Base-by-base conservation (phyloP, 2,329 filamentous ascomycete species). In the Colletotrichum destructivum region DNA sequence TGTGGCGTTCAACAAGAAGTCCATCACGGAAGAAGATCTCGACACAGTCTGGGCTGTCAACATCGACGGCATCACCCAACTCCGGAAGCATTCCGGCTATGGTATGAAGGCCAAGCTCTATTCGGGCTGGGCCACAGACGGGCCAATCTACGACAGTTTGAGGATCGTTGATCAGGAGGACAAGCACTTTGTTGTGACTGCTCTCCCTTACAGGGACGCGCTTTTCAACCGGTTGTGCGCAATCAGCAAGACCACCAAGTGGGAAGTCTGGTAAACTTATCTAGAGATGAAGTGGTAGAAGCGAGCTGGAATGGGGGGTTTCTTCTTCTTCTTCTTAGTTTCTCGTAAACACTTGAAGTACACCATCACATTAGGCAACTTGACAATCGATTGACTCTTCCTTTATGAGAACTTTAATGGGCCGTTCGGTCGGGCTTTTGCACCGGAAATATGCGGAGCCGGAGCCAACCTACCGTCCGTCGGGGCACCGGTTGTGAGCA, bases 61-160 rank as follows among this genome's bases (percentile, higher is more conserved):
- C 4, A 52, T 63, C 15, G 42, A 61, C 8, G 59, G 47, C 12
- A 68, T 68, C 2, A 35, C 23, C 15, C 46, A 68, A 26, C 49
- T 68, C 12, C 57, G 56, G 23, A 68, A 68, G 42, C 56, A 55
- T 21, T 68, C 66, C 2, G 66, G 66, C 2, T 68, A 68, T 15
- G 66, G 66, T 2, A 68, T 60, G 57, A 68, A 68, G 16, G 38
- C 40, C 6, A 68, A 68, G 60, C 56, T 68, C n/a, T 47, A 40
- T 23, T 15, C 66, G 3, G 66, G 66, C 6, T 68, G 66, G 66
- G 66, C 66, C 18, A 51, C 49, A 42, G 59, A 68, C 26, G 49
- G 56, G 1, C 55, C 51, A 4, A 62, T 68, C 15, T 54, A 62
- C n/a, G 66, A 68, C 18, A 44, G 57, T 16, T 16, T 68, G 31